Evolutionary conservation across 2,329 filamentous ascomycete genomes (phyloP).

Genomic region (Hymenoscyphus fructigenus): DNA sequence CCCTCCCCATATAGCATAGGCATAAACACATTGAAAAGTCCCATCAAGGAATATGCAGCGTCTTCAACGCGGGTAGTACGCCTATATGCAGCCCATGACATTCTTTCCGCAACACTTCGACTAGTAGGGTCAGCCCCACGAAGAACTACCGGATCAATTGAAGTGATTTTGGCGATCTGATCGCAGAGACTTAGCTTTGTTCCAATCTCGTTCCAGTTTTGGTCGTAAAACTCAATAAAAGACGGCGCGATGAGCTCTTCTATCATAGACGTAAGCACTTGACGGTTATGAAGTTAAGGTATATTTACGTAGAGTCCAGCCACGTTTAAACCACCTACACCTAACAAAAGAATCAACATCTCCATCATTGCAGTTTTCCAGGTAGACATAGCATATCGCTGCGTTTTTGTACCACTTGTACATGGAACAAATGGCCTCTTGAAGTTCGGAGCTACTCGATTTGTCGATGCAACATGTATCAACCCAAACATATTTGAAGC

Average conservation of each 20-base stretch:
- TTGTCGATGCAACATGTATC: conserved; percentile 14
- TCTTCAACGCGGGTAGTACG: conserved; percentile 32
- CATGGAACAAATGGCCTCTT: conserved; percentile 3
- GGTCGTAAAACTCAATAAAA: neutral
- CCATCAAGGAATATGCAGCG: conserved; percentile 34
- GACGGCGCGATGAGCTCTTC: too few species aligned
- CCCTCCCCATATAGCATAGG: conserved; percentile 36
- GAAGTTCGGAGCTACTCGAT: conserved; percentile 5
- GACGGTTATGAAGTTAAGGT: neutral
- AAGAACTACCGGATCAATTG: neutral
- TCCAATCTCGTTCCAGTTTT: neutral
- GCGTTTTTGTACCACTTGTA: conserved; percentile 12
- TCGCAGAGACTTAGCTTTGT: neutral
- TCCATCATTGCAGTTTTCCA: neutral
- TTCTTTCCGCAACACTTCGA: conserved; percentile 19
- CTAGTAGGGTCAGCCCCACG: neutral
- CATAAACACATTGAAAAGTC: conserved; percentile 36
- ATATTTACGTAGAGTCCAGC: conserved; percentile 11
- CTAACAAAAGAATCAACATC: neutral
- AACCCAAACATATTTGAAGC: conserved; percentile 5
- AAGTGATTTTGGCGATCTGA: neutral
- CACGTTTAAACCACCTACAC: conserved; percentile 8
- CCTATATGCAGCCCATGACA: conserved; percentile 34
- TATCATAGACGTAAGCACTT: neutral
- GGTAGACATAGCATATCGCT: conserved; percentile 13